These are phyloP conservation scores for Termitomyces sp. DNA, from an alignment of 768 basidiomycete species.

Conservation along the genomic window DNA sequence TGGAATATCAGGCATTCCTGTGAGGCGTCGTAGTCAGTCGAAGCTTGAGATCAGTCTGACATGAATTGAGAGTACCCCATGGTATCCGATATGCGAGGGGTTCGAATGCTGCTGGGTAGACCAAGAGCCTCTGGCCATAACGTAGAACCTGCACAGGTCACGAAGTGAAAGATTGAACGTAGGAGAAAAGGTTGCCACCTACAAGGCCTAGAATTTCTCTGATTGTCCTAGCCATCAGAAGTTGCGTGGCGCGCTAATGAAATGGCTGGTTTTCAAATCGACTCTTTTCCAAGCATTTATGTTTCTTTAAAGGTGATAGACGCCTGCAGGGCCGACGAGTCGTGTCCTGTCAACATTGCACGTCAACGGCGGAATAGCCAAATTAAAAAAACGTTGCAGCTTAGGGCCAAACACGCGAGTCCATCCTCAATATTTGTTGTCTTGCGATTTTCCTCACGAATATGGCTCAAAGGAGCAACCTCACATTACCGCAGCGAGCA, in stretches of 20 bases:
- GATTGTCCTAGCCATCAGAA: not conserved
- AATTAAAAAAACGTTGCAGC: too few species aligned
- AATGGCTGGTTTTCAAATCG: not conserved
- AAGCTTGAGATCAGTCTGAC: not conserved
- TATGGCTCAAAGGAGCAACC: too few species aligned
- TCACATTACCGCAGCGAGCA: too few species aligned
- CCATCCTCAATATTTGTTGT: too few species aligned
- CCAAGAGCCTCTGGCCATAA: conserved; percentile 16
- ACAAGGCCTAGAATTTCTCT: not conserved
- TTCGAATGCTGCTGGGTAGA: conserved; percentile 17
- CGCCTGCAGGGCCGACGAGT: not conserved
- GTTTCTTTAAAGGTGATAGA: not conserved
- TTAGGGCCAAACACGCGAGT: too few species aligned
- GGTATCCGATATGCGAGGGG: not conserved
- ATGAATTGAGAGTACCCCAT: not conserved
- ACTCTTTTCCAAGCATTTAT: too few species aligned
- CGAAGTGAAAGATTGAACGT: not conserved
- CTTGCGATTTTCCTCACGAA: too few species aligned
- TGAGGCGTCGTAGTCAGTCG: not conserved
- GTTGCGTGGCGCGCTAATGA: not conserved
- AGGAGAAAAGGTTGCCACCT: not conserved
- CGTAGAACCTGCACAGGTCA: conserved; percentile 7
- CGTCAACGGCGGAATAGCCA: too few species aligned
- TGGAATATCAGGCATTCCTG: conserved; percentile 1
- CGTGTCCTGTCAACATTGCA: not conserved